A percentile compares a stretch with the other conserved stretches of the same genome.
These are phyloP conservation scores for Inga laurina DNA, from an alignment of 306 rosid species.

Conservation along the genomic window DNA sequence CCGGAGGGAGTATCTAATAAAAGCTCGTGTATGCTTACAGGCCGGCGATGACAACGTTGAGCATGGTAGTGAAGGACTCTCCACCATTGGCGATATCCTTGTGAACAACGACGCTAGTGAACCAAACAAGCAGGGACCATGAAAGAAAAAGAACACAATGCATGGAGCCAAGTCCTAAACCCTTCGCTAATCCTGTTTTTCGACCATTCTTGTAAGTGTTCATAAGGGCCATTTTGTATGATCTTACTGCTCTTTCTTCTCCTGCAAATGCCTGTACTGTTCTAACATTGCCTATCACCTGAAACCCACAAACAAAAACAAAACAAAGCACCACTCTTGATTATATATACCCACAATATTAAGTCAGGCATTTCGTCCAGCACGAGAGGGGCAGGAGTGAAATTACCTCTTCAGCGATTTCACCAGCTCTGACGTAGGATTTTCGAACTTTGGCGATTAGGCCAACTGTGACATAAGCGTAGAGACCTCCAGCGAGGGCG, in stretches of 20 bases:
- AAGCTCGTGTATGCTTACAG: conserved; percentile 54
- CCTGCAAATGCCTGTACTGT: conserved; percentile 94
- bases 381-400: background rate
- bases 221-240: conserved; percentile 65
- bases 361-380: background rate
- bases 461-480: conserved; percentile 77
- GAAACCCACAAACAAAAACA: background rate
- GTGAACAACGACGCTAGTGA: conserved; percentile 83
- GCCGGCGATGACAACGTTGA: conserved; percentile 91
- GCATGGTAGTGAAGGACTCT: conserved; percentile 93
- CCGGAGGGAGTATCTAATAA: background rate
- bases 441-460: conserved; percentile 71
- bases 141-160: conserved; percentile 86
- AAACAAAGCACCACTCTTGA: background rate
- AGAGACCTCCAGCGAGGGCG: conserved; percentile 85
- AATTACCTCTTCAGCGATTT: conserved; percentile 86
- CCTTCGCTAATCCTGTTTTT: conserved; percentile 86
- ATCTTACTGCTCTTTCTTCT: conserved; percentile 75
- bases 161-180: conserved; percentile 83
- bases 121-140: conserved; percentile 91
- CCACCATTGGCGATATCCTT: conserved; percentile 85
- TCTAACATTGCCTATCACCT: conserved; percentile 86
- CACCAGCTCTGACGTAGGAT: conserved; percentile 83
- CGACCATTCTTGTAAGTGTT: conserved; percentile 69
- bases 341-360: background rate